Evolutionary conservation across 2,329 filamentous ascomycete species (phyloP), one percentile per base, ranked within the genome.

Genomic region (Davidsoniella eucalypti): DNA sequence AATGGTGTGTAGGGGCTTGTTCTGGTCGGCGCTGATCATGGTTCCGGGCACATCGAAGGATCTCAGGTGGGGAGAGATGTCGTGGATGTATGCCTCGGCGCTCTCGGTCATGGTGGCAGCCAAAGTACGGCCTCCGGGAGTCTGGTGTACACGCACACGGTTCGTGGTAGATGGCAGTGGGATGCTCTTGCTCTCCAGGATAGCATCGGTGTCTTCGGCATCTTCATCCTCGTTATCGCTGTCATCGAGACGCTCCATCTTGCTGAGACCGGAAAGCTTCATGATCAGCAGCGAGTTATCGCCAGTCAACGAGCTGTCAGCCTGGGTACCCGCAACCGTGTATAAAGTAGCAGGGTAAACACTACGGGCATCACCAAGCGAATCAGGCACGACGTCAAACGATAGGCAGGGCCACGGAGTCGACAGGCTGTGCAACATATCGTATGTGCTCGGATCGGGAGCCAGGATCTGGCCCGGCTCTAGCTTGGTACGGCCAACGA

Each of bases 361-460:
- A 18, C 18, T 29, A 61, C 92, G 82, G 65, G 87, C 80, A 62
- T 94, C 83, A 57, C 92, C 92, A 16, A 98, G 75, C 48, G 73
- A 72, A 67, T 98, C 92, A 58, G 75, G 81, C 55, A 98, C 67
- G 54, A 98, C 82, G 63, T 96, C 92, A 66, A 95, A 94, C 2
- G 90, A 96, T 14, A 98, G 75, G 63, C 92, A 98, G 2, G 92
- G 92, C 92, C 92, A 98, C 1, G 87, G 87, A 6, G 88, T 88
- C 65, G 84, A 92, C 56, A 98, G 76, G 54, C 80, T 87, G 71
- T 98, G 92, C 53, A 98, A 78, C 87, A 98, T 93, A 64, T 95
- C 84, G 69, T 98, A 98, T 5, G 90, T 90, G n/a, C 84, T 86
- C 53, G 85, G 73, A 66, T 98, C 92, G 12, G 92, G 90, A 3